phyloP scores from a whole-genome alignment of 2,329 filamentous ascomycete species.

The Cordyceps militaris region DNA sequence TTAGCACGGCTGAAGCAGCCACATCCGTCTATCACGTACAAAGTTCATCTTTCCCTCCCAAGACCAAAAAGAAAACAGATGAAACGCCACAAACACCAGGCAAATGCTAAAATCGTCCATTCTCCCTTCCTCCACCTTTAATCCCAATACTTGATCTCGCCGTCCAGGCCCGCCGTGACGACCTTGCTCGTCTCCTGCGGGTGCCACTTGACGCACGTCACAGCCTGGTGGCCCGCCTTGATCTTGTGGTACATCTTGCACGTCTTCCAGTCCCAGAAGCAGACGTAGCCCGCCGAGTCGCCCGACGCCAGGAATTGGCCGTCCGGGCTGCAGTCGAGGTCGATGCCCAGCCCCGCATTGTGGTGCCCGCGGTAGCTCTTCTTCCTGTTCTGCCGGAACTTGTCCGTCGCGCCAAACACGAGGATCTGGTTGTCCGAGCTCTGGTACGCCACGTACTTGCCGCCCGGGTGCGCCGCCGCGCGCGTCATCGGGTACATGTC shows the following conservation, averaged over 20 bases:
- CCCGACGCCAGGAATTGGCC: slow-evolving; percentile 85
- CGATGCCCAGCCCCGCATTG: slow-evolving; percentile 87
- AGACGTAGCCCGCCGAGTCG: slow-evolving; percentile 81
- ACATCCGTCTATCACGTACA: not conserved
- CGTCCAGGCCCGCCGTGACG: slow-evolving; percentile 81
- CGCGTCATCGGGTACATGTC: slow-evolving; percentile 97
- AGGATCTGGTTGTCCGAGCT: slow-evolving; percentile 93
- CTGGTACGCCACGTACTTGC: slow-evolving; percentile 93
- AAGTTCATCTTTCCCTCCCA: not conserved
- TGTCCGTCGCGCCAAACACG: slow-evolving; percentile 89
- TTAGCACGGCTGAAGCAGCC: not conserved
- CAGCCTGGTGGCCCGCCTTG: slow-evolving; percentile 70
- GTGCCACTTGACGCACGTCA: slow-evolving; percentile 91
- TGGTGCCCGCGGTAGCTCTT: slow-evolving; percentile 96
- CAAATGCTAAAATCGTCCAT: not conserved
- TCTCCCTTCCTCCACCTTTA: slow-evolving; percentile 32
- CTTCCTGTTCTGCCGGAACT: slow-evolving; percentile 95
- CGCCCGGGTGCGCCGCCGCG: slow-evolving; percentile 73
- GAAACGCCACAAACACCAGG: slow-evolving; percentile 11
- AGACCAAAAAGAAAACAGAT: not conserved
- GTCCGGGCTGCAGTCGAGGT: slow-evolving; percentile 81
- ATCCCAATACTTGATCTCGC: slow-evolving; percentile 89
- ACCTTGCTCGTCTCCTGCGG: slow-evolving; percentile 96
- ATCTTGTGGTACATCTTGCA: slow-evolving; percentile 99
- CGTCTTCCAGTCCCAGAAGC: slow-evolving; percentile 99